These are phyloP conservation scores for Jatropha multifida DNA, from an alignment of 441 rosid species.

Conservation along the genomic window DNA sequence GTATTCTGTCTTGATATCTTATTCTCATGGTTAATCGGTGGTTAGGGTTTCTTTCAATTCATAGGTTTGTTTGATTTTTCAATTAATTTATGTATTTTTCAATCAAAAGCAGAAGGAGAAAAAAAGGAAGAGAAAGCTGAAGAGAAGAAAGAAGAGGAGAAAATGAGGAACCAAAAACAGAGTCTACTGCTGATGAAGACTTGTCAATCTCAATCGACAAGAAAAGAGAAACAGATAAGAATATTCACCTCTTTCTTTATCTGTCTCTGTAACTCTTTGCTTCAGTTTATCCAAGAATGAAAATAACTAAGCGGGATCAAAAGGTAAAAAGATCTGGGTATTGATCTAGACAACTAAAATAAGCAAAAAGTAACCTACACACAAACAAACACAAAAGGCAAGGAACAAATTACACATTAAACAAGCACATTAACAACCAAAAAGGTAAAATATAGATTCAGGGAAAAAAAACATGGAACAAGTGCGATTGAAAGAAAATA, in stretches of 20 bases:
- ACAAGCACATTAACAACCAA: constrained; percentile 2
- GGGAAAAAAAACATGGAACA: background rate
- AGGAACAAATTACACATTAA: background rate
- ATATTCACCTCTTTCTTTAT: background rate
- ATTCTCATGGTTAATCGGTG: no score
- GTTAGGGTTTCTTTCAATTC: no score
- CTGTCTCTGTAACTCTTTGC: background rate
- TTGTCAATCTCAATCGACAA: background rate
- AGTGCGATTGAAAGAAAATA: background rate
- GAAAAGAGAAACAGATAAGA: background rate
- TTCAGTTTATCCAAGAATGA: constrained; percentile 26
- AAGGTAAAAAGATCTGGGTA: constrained; percentile 42
- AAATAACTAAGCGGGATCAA: constrained; percentile 34
- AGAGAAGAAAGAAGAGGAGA: no score
- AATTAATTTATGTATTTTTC: no score
- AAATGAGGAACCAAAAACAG: no score
- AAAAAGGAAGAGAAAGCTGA: no score
- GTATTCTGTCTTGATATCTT: no score
- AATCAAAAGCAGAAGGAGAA: no score
- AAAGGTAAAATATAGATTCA: constrained; percentile 3
- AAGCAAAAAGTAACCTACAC: constrained; percentile 23
- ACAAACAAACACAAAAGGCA: constrained; percentile 3
- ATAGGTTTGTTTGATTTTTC: no score
- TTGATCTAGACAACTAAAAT: constrained; percentile 37
- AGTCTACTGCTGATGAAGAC: no score